Percentiles rank a stretch among this genome's conserved stretches.
phyloP scores from a whole-genome alignment of 2,329 filamentous ascomycete species.

The Fusarium tjaetaba region DNA sequence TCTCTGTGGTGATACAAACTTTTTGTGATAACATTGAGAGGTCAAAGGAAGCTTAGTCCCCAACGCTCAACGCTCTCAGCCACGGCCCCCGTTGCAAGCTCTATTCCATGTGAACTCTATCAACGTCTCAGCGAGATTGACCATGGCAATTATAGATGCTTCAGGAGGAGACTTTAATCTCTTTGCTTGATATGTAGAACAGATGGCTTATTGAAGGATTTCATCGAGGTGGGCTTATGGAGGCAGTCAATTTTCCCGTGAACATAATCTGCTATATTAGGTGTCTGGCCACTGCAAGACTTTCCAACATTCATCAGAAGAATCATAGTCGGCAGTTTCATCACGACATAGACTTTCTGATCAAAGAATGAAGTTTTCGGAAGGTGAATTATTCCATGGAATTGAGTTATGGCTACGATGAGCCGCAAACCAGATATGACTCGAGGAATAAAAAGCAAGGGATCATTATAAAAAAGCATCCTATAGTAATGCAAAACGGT shows the following conservation, averaged over 20 bases:
- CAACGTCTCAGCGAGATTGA: not conserved
- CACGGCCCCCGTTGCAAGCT: not conserved
- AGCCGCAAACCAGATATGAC: not conserved
- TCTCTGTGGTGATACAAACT: not conserved
- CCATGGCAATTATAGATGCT: not conserved
- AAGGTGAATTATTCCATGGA: not conserved
- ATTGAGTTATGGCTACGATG: not conserved
- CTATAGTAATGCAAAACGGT: rapidly evolving
- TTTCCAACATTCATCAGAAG: no score
- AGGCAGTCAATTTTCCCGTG: no score
- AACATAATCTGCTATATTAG: no score
- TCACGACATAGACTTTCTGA: no score
- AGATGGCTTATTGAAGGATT: not conserved
- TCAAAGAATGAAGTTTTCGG: not conserved
- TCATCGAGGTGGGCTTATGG: not conserved
- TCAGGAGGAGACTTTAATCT: not conserved
- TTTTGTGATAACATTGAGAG: no score
- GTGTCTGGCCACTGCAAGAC: no score
- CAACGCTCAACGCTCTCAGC: not conserved
- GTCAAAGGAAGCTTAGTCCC: not conserved
- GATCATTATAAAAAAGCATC: not conserved
- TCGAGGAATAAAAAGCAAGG: not conserved
- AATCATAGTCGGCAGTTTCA: no score
- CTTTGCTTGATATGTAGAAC: not conserved
- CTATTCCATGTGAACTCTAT: not conserved